Evolutionary conservation across 2,329 filamentous ascomycete genomes (phyloP).

Genomic region (Sclerotinia spermophila): DNA sequence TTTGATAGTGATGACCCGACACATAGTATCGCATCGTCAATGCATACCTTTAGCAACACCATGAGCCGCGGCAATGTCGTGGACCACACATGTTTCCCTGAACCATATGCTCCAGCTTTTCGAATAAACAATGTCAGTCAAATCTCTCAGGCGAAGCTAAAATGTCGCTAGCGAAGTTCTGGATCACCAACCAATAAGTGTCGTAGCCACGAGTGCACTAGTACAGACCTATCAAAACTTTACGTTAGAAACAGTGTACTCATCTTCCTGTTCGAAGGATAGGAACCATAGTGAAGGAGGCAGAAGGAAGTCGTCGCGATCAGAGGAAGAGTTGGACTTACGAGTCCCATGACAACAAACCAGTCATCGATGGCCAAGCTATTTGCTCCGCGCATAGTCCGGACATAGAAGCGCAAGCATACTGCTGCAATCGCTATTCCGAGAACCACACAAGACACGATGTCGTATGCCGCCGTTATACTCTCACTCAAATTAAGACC

Average conservation of each 20-base stretch:
- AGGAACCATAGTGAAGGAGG: background rate
- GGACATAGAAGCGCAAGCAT: slow-evolving; percentile 9
- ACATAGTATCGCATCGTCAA: background rate
- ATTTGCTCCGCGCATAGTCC: slow-evolving; percentile 1
- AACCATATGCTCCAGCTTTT: slow-evolving; percentile 12
- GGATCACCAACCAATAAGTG: slow-evolving; percentile 12
- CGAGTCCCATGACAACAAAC: slow-evolving; percentile 6
- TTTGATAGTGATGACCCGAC: background rate
- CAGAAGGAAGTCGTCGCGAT: background rate
- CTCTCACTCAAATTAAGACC: slow-evolving; percentile 8
- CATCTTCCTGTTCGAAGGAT: background rate
- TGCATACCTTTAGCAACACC: slow-evolving; percentile 2
- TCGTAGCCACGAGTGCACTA: background rate
- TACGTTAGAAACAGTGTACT: background rate
- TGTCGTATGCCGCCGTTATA: background rate
- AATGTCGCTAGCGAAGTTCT: background rate
- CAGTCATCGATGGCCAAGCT: slow-evolving; percentile 12
- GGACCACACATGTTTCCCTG: slow-evolving; percentile 9
- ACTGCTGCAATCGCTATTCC: slow-evolving; percentile 9
- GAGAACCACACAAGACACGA: slow-evolving; percentile 12
- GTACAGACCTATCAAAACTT: background rate
- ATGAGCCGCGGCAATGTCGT: slow-evolving; percentile 13
- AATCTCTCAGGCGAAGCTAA: background rate
- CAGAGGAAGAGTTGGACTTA: background rate
- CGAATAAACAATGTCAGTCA: background rate